Evolutionary conservation across 2,329 filamentous ascomycete genomes (phyloP).

Genomic region (Aureobasidium leucospermi): DNA sequence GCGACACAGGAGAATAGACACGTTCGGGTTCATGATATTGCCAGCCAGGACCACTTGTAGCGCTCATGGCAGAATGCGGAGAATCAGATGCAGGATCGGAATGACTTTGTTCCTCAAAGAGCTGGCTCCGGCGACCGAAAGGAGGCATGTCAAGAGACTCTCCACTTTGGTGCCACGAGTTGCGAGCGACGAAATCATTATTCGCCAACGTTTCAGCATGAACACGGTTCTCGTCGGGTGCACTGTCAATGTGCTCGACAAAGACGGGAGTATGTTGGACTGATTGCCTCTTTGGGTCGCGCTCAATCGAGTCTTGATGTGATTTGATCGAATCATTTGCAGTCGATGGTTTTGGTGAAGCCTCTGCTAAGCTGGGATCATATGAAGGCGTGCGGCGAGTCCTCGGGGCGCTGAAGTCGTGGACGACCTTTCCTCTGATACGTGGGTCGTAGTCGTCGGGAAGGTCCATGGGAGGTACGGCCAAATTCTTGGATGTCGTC

Average conservation of each 20-base stretch:
- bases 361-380: constrained; percentile 13
- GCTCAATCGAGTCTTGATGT: neutral
- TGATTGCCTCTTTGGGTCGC: constrained; percentile 7
- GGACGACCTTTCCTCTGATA: constrained; percentile 55
- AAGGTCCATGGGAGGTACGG: constrained; percentile 35
- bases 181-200: constrained; percentile 40
- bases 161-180: constrained; percentile 29
- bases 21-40: constrained; percentile 1
- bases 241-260: constrained; percentile 54
- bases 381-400: constrained; percentile 32
- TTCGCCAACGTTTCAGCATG: constrained; percentile 42
- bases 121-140: constrained; percentile 28
- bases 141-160: constrained; percentile 26
- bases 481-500: constrained; percentile 42
- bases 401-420: constrained; percentile 58
- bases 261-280: constrained; percentile 51
- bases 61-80: constrained; percentile 16
- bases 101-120: constrained; percentile 20
- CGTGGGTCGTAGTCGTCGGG: constrained; percentile 57
- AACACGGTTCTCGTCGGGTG: constrained; percentile 35
- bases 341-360: neutral
- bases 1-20: constrained; percentile 12
- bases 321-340: constrained; percentile 7
- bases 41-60: constrained; percentile 6
- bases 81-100: constrained; percentile 19